Conservation (phyloP, 345 rosid species). For the Pistacia atlantica region DNA sequence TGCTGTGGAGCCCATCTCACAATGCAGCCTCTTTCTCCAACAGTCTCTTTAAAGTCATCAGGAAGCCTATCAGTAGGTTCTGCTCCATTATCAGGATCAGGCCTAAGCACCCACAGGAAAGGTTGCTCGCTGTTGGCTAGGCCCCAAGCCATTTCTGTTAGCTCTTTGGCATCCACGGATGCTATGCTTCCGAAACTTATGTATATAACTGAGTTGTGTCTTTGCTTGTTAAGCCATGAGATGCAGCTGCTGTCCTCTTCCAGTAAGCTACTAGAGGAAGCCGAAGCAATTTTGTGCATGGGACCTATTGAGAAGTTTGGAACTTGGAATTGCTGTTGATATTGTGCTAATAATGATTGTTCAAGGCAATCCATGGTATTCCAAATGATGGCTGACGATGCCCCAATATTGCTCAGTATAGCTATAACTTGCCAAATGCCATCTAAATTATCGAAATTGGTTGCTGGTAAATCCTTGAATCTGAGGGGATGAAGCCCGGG, state of each 20-base stretch:
- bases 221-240: constrained; percentile 4
- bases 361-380: constrained; percentile 23
- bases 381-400: constrained; percentile 7
- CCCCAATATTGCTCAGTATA: not conserved
- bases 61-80: not conserved
- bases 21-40: not conserved
- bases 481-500: not conserved
- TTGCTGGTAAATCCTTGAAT: constrained; percentile 3
- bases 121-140: constrained; percentile 8
- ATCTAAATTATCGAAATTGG: too few relatives aligned
- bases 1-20: constrained; percentile 12
- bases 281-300: constrained; percentile 20
- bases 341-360: not conserved
- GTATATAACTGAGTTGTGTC: constrained; percentile 3
- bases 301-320: constrained; percentile 35
- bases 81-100: not conserved
- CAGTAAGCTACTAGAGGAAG: constrained; percentile 18
- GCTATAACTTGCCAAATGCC: not conserved
- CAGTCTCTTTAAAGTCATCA: not conserved
- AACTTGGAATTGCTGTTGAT: constrained; percentile 11
- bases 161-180: constrained; percentile 3
- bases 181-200: not conserved
- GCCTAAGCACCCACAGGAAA: constrained; percentile 12
- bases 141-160: constrained; percentile 15
- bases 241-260: constrained; percentile 27